These are phyloP conservation scores for Spiromastix sp. DNA, from an alignment of 2,329 filamentous ascomycete species.

Conservation along the genomic window DNA sequence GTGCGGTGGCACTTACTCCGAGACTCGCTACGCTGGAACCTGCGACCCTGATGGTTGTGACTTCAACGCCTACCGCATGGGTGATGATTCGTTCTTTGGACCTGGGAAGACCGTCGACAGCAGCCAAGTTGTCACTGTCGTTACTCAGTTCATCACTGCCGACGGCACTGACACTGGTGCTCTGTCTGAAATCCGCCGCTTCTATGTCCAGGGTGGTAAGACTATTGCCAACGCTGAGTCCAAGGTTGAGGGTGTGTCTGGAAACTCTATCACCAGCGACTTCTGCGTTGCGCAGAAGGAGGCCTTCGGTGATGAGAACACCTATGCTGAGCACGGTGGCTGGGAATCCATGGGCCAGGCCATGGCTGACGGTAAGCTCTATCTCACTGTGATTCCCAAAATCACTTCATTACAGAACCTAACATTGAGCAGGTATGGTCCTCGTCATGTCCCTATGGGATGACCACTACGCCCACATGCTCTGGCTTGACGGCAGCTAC, in stretches of 20 bases:
- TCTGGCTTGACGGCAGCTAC: constrained; percentile 63
- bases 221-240: constrained; percentile 47
- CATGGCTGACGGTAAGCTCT: constrained; percentile 40
- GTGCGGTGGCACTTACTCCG: constrained; percentile 45
- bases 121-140: constrained; percentile 50
- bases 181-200: constrained; percentile 51
- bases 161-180: constrained; percentile 41
- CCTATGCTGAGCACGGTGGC: constrained; percentile 48
- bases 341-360: constrained; percentile 45
- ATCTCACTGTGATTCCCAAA: no score
- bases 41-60: constrained; percentile 63
- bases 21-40: constrained; percentile 48
- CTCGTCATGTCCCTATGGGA: constrained; percentile 54
- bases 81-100: constrained; percentile 54
- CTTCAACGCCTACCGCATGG: constrained; percentile 60
- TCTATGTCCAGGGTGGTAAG: constrained; percentile 54
- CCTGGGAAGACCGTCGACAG: constrained; percentile 49
- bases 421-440: no score
- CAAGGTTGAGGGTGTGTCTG: constrained; percentile 36
- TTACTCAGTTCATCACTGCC: constrained; percentile 54
- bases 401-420: no score
- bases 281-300: constrained; percentile 50
- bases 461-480: constrained; percentile 59
- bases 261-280: constrained; percentile 45
- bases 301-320: constrained; percentile 44